Evolutionary conservation across 192 early-diverging fungal species (phyloP), one percentile per base, ranked within the genome.

Genomic region (Backusella macrospora): DNA sequence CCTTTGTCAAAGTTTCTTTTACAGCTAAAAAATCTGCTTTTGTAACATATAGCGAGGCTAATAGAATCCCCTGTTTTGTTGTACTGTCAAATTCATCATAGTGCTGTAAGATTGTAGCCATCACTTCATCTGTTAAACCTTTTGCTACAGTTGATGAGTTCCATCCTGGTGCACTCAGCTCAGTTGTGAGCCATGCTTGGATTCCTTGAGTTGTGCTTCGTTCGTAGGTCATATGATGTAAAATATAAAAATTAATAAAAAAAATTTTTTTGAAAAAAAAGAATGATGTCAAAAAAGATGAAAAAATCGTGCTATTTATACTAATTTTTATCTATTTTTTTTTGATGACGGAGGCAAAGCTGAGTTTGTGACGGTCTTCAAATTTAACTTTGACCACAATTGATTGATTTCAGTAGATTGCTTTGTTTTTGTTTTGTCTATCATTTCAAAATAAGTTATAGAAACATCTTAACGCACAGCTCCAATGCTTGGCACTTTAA

Each of bases 61-160:
- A 79, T 10, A 79, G 64, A 46, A 79, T 67, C 14, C 73, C 78
- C n/a, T 75, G 69, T 59, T 52, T 66, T 18, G 63, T 79, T 47
- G 45, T 62, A 39, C 62, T 71, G 42, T 70, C 49, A 64, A 71
- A 79, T n/a, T 48, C 62, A 6, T 69, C 2, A 38, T 67, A 79
- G 7, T 79, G 73, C 1, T 40, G 59, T 16, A 49, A 29, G 21
- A 79, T 62, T 0, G 62, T 67, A 15, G 38, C 38, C 38, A 79
- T 65, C 5, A 72, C 38, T n/a, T 79, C 78, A 13, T 75, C 73
- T 16, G 64, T 71, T 23, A 79, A 59, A 26, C 71, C 70, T 49
- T 75, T 70, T 16, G 78, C 78, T 12, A 79, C 73, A 13, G 34
- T 37, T 15, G 62, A 62, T 5, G 70, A 59, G 46, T 72, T 69